phyloP scores from a whole-genome alignment of 2,329 filamentous ascomycete genomes.

The Paecilomyces dactylethromorphus region DNA sequence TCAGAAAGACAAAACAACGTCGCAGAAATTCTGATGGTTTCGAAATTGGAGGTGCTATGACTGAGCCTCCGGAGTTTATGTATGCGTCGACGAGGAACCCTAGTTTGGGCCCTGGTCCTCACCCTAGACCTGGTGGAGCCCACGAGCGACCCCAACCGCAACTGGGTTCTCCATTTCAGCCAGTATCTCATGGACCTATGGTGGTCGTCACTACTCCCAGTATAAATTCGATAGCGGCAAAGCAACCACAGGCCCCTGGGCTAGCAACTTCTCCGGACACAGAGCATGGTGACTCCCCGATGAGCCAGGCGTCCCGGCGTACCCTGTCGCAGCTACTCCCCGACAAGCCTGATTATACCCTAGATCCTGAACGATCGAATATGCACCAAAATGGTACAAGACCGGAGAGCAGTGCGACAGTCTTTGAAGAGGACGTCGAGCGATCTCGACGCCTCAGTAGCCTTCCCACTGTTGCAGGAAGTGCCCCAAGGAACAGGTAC shows the following conservation, averaged over 20 bases:
- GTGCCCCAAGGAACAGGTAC: constrained; percentile 1
- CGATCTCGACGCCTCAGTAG: constrained; percentile 10
- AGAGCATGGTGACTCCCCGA: constrained; percentile 21
- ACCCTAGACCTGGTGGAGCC: constrained; percentile 10
- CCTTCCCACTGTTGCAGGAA: constrained; percentile 2
- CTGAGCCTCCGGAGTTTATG: constrained; percentile 27
- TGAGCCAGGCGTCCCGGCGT: constrained; percentile 26
- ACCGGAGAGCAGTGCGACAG: constrained; percentile 25
- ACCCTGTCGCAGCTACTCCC: constrained; percentile 33
- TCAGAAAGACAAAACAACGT: constrained; percentile 20
- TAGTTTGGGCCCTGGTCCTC: constrained; percentile 9
- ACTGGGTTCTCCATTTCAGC: constrained; percentile 9
- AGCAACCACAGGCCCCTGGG: constrained; percentile 17
- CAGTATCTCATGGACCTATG: constrained; percentile 2
- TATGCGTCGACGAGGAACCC: constrained; percentile 17
- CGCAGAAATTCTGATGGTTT: constrained; percentile 21
- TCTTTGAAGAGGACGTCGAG: constrained; percentile 32
- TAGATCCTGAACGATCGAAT: constrained; percentile 34
- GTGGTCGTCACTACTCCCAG: background rate
- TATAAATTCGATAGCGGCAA: background rate
- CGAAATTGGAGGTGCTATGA: constrained; percentile 34
- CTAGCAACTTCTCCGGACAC: constrained; percentile 22
- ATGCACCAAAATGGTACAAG: constrained; percentile 17
- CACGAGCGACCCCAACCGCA: constrained; percentile 6
- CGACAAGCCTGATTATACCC: constrained; percentile 22